Evolutionary conservation across 768 basidiomycete genomes (phyloP), one percentile per base, ranked within the genome.

Genomic region (Dendrothele bispora): DNA sequence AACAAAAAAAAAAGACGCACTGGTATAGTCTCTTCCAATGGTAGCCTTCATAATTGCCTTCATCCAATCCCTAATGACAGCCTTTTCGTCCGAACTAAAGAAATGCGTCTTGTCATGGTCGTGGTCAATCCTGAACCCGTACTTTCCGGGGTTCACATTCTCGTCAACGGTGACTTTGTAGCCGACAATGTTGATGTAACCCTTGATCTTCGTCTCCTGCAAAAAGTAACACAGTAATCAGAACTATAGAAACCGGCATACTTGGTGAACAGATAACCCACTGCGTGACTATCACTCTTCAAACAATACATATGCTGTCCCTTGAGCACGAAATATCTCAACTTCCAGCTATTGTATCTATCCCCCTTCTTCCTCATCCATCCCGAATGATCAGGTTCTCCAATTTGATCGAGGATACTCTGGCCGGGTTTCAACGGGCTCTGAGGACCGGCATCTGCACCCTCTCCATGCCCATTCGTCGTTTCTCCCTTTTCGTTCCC

Each of bases 1-100:
- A n/a, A n/a, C n/a, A n/a, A n/a, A 10, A 6, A 34, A 38, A 46
- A 22, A 28, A 42, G 30, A 74, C 86, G 30, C 58, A 95, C 93
- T 88, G 7, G 86, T 79, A 61, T 95, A 98, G 63, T 98, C 97
- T 47, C 97, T 75, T 7, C 82, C 86, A 56, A 99, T 99, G 11
- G 95, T 98, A 2, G 95, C 92, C 64, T 98, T 99, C 92, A 98
- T 98, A 55, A 99, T 82, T 7, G 95, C 92, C 71, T 98, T 99
- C 97, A 98, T 98, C 95, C 97, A 98, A 55, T 92, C 92, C n/a
- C 97, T 83, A 39, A 97, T 78, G 29, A 82, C 68, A 1, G 70
- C 59, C 66, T 92, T 91, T 60, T 98, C 94, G 20, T 93, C 88
- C 0, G 91, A 92, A 53, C 90, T 91, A 69, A 99, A 99, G 61